Evolutionary conservation across 768 basidiomycete genomes (phyloP), one percentile per base, ranked within the genome.

Genomic region (Rhodotorula babjevae): DNA sequence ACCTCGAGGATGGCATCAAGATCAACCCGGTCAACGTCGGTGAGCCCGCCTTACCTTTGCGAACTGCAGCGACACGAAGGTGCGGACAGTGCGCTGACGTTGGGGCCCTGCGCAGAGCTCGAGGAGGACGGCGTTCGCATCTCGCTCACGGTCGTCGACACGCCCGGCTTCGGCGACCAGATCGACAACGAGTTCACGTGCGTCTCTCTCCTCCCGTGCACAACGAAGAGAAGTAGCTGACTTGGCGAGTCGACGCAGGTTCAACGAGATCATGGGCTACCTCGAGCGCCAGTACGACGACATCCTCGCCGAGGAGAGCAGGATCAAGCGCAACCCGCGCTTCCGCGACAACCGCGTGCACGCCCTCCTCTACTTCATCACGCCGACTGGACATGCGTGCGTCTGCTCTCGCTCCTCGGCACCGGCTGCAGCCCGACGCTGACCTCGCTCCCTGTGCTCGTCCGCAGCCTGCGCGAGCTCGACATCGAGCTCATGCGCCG

Each of bases 401-500:
- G 92, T 29, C 53, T 5, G 2, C 19, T 18, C 29, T 14, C 47
- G 55, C 19, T 36, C 49, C 55, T 29, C 68, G 29, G 31, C 53
- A 47, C 16, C 25, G n/a, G 27, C 58, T n/a, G 23, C 60, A 63
- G 2, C 46, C 49, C 71, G 46, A 53, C 53, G 16, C 46, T 52
- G 65, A 29, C 67, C 29, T 36, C 23, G 23, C 23, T 1, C 25
- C 23, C 25, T n/a, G n/a, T n/a, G n/a, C 50, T 33, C n/a, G 8
- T 6, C 36, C 21, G 2, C 76, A 83, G 83, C 40, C 84, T 99
- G 79, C 87, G 96, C 72, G 96, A 98, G 81, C 95, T 99, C 88
- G 96, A 98, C 81, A 98, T 98, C 71, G 95, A 98, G 80, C 85
- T 99, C 67, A 99, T 99, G 96, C 90, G 93, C 75, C 91, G 94